Evolutionary conservation across 2,329 filamentous ascomycete genomes (phyloP).

Genomic region (Ceratocystis cubensis): DNA sequence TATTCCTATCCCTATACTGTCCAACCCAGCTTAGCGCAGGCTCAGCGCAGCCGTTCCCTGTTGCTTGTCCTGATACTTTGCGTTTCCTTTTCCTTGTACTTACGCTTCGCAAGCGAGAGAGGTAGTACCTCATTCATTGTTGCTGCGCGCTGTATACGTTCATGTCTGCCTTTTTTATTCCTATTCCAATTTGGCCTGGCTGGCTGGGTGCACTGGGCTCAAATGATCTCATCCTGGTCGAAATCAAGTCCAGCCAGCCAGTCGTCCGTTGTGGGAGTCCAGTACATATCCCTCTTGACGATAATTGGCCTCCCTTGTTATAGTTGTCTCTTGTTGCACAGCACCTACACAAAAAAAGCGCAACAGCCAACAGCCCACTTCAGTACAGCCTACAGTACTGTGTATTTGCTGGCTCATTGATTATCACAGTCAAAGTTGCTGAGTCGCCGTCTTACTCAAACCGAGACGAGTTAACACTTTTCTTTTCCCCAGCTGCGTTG

Average conservation of each 20-base stretch:
- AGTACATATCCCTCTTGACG: background rate
- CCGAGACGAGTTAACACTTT: background rate
- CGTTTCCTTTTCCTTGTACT: constrained; percentile 2
- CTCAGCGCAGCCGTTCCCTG: background rate
- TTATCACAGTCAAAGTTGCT: background rate
- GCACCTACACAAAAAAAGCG: background rate
- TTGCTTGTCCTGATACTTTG: background rate
- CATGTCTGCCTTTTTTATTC: background rate
- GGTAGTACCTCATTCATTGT: background rate
- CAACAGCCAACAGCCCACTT: background rate
- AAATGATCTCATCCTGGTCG: background rate
- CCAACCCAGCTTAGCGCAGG: background rate
- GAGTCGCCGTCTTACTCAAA: background rate
- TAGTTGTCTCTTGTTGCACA: background rate
- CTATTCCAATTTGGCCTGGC: background rate
- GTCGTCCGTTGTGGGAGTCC: background rate
- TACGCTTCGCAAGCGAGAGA: constrained; percentile 6
- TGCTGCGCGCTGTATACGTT: background rate
- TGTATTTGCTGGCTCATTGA: background rate
- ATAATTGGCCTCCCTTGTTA: background rate
- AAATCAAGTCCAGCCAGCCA: background rate
- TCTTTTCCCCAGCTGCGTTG: background rate
- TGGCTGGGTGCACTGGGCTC: background rate
- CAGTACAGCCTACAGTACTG: background rate
- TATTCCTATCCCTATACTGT: background rate